Evolutionary conservation across 768 basidiomycete genomes (phyloP), one percentile per base, ranked within the genome.

Genomic region (Boletus rubropictus): DNA sequence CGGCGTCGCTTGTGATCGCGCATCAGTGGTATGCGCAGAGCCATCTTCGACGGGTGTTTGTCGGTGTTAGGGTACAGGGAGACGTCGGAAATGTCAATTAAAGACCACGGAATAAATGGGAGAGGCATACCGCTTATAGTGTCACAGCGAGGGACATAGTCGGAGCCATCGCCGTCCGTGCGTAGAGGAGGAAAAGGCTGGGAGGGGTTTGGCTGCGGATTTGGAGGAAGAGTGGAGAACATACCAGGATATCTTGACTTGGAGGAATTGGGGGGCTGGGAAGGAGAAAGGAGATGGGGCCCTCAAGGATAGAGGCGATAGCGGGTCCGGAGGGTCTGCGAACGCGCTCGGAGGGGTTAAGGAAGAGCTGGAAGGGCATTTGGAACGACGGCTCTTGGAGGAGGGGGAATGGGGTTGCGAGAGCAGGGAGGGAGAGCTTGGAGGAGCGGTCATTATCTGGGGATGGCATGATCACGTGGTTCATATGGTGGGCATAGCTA

Each of bases 231-330:
- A 25, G 37, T 21, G 18, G 15, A 10, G 7, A 6, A 42, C 57
- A 22, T 50, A 57, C 63, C 25, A 40, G 31, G 40, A 22, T 24
- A 28, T 50, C 52, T 14, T 42, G 56, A 21, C 12, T 36, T 11
- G 50, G 40, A 9, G 37, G 37, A 2, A 20, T 24, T 15, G 65
- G 50, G 7, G 66, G 60, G 24, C 60, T 51, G 12, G 74, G 72
- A 31, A 79, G 78, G 24, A 80, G 60, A 22, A 77, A 58, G 8
- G 57, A 29, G 20, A 60, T 35, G 39, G 56, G 60, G 12, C 70
- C 71, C 44, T 80, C 75, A 9, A 71, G 66, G 15, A 71, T 62
- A 41, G 76, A 72, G 3, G 76, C 70, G 6, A 75, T 73, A 0
- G 73, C 68, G 15, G 73, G 73, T 49, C 73, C 65, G 34, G 68